A percentile compares a stretch with the other conserved stretches of the same genome.
These are phyloP conservation scores for Dichotomopilus funicola DNA, from an alignment of 2,329 filamentous ascomycete species.

Conservation along the genomic window DNA sequence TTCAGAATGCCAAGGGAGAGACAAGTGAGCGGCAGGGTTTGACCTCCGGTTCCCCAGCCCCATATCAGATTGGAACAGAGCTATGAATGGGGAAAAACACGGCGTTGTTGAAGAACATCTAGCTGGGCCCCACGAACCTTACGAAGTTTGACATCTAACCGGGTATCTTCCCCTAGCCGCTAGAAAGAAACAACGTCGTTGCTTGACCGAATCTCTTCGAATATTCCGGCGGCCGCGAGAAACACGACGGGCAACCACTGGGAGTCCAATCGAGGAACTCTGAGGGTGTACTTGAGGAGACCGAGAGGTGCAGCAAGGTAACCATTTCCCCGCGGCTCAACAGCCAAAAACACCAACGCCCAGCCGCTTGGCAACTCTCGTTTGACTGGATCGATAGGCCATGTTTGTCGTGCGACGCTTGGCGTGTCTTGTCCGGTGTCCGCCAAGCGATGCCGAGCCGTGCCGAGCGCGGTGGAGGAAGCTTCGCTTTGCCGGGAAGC, in stretches of 20 bases:
- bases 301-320: neutral
- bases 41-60: no score
- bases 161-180: no score
- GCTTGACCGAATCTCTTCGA: no score
- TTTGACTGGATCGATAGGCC: slow-evolving; percentile 4
- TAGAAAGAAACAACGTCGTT: no score
- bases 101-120: no score
- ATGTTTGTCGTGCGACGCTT: slow-evolving; percentile 5
- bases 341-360: slow-evolving; percentile 10
- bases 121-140: no score
- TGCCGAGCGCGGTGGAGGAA: slow-evolving; percentile 5
- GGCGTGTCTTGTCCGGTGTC: neutral
- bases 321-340: slow-evolving; percentile 1
- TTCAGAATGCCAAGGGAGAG: slow-evolving; percentile 17
- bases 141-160: no score
- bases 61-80: no score
- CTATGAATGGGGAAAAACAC: no score
- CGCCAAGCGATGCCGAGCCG: slow-evolving; percentile 7
- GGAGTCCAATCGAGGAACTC: neutral
- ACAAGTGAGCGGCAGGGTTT: slow-evolving; percentile 5
- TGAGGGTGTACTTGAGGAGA: neutral
- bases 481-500: neutral
- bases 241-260: no score
- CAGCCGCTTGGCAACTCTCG: slow-evolving; percentile 6
- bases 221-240: no score